These are phyloP conservation scores for Coemansia sp. DNA, from an alignment of 192 early-diverging fungal species.

Conservation along the genomic window DNA sequence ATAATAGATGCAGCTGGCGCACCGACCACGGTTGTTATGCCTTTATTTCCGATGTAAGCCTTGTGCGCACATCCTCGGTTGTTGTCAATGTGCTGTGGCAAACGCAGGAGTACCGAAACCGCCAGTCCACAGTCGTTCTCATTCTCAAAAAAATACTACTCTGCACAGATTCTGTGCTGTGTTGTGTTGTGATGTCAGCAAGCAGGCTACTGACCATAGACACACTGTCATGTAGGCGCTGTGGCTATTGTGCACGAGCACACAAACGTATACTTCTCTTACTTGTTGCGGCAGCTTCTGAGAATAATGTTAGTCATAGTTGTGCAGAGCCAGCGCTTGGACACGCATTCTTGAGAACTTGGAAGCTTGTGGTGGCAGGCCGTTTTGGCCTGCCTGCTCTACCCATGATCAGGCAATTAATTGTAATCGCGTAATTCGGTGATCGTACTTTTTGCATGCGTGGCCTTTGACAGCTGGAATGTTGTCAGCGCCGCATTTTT, in stretches of 20 bases:
- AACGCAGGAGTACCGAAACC: neutral
- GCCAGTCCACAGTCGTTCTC: neutral
- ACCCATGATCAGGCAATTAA: neutral
- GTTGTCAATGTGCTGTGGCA: neutral
- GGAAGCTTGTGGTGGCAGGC: neutral
- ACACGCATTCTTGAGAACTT: neutral
- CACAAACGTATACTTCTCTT: neutral
- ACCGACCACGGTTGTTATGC: neutral
- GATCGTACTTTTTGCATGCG: neutral
- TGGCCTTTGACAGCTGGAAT: neutral
- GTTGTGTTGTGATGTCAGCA: neutral
- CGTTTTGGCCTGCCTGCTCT: neutral
- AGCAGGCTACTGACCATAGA: neutral
- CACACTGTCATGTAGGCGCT: too few species aligned
- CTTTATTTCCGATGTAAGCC: neutral
- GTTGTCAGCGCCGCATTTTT: slow-evolving; percentile 3
- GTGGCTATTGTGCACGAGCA: neutral
- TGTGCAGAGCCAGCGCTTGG: neutral
- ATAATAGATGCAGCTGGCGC: neutral
- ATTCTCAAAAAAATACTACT: slow-evolving; percentile 7
- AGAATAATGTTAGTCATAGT: neutral
- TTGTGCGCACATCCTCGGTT: neutral
- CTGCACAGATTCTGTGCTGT: neutral
- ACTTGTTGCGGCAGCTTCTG: neutral
- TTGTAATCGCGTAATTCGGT: neutral